These are phyloP conservation scores for Vigna reflexopilosa DNA, from an alignment of 306 rosid species.

Conservation along the genomic window DNA sequence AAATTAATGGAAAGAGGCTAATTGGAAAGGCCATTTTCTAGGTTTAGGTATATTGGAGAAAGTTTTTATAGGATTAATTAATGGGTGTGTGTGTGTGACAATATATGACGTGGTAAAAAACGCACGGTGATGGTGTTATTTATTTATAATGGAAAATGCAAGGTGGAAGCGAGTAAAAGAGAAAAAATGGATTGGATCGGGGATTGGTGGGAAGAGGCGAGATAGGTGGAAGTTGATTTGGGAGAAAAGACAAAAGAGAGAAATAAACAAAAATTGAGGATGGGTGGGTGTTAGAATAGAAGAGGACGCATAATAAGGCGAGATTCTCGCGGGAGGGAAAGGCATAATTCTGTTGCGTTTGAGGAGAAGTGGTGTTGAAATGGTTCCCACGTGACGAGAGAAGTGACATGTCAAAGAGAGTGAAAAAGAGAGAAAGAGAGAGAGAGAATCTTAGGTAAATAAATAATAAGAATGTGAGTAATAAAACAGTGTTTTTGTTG, in stretches of 20 bases:
- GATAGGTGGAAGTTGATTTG: neutral
- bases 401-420: conserved; percentile 49
- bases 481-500: conserved; percentile 1
- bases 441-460: neutral
- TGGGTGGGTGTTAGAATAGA: conserved; percentile 43
- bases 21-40: conserved; percentile 12
- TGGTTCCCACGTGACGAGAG: conserved; percentile 45
- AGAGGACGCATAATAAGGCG: conserved; percentile 64
- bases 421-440: neutral
- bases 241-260: conserved; percentile 48
- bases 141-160: too few species aligned
- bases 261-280: conserved; percentile 43
- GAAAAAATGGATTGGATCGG: neutral
- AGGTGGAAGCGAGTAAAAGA: too few species aligned
- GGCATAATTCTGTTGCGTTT: conserved; percentile 45
- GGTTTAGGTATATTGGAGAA: conserved; percentile 50
- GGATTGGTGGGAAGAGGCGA: neutral
- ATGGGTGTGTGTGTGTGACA: too few species aligned
- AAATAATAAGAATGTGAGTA: neutral
- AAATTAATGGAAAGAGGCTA: conserved; percentile 43
- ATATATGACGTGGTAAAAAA: too few species aligned
- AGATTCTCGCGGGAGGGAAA: conserved; percentile 73
- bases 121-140: too few species aligned
- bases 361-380: neutral
- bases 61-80: neutral